These are phyloP conservation scores for Comarum palustre DNA, from an alignment of 306 rosid species.

Conservation along the genomic window DNA sequence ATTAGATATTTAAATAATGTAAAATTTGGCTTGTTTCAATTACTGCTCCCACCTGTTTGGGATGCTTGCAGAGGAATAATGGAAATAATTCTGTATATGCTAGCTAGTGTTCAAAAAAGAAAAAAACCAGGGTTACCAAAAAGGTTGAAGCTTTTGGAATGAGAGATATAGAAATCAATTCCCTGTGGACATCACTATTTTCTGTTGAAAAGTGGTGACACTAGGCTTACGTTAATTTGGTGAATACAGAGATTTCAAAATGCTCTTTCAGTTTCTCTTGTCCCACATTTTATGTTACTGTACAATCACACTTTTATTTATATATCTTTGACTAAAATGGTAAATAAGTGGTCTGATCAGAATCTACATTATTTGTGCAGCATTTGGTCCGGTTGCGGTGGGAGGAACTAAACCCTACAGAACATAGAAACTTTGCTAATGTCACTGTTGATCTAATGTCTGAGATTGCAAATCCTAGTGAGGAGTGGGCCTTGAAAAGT, in stretches of 20 bases:
- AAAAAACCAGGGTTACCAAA: background rate
- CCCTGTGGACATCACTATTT: background rate
- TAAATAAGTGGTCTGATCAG: slow-evolving; percentile 9
- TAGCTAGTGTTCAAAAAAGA: background rate
- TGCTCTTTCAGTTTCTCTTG: background rate
- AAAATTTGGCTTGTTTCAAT: background rate
- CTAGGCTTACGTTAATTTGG: background rate
- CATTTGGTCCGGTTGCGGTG: slow-evolving; percentile 92
- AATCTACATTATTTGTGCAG: slow-evolving; percentile 41
- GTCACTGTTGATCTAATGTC: slow-evolving; percentile 74
- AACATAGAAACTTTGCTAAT: slow-evolving; percentile 67
- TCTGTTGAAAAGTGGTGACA: background rate
- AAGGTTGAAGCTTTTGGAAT: background rate
- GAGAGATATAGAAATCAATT: background rate
- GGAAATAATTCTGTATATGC: background rate
- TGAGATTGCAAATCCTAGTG: slow-evolving; percentile 77
- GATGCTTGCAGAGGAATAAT: background rate
- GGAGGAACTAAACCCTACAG: slow-evolving; percentile 74
- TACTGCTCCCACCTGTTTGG: background rate
- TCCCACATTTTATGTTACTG: background rate
- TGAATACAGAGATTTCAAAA: background rate
- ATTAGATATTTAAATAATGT: background rate
- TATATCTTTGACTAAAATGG: slow-evolving; percentile 3
- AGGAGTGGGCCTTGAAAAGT: slow-evolving; percentile 95
- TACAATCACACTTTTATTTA: background rate